A percentile compares a stretch with the other conserved stretches of the same genome.
These are phyloP conservation scores for Penicillium decumbens DNA, from an alignment of 2,329 filamentous ascomycete genomes.

Conservation along the genomic window DNA sequence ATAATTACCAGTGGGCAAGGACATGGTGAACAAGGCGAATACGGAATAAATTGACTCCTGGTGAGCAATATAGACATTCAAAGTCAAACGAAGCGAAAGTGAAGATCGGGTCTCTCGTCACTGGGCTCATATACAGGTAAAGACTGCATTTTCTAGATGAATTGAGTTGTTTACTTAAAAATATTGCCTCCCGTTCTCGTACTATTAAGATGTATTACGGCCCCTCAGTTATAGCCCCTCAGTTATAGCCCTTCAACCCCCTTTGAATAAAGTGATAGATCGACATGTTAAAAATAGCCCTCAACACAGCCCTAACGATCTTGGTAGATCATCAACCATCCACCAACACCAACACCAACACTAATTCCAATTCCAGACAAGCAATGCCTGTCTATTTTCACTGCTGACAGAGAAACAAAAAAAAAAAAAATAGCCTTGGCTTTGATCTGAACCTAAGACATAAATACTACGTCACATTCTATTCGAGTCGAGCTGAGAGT, in stretches of 20 bases:
- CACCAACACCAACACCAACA: background rate
- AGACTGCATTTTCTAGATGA: background rate
- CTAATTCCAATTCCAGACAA: background rate
- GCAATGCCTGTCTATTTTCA: background rate
- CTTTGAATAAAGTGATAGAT: background rate
- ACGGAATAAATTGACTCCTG: background rate
- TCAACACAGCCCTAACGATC: background rate
- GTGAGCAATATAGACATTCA: background rate
- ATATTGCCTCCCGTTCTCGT: background rate
- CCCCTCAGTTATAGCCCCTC: background rate
- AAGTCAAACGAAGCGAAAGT: background rate
- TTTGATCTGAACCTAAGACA: background rate
- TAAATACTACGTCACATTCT: background rate
- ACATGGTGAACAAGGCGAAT: conserved; percentile 8
- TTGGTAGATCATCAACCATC: background rate
- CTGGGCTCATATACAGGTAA: background rate
- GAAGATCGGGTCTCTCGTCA: background rate
- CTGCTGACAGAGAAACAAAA: background rate
- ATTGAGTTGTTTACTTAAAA: background rate
- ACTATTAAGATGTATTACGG: background rate
- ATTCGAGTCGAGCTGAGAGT: background rate
- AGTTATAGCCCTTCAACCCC: background rate
- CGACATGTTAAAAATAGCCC: background rate
- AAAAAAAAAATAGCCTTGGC: background rate
- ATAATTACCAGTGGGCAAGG: background rate